Evolutionary conservation across 2,329 filamentous ascomycete species (phyloP).

Genomic region (Aspergillus glaucus): DNA sequence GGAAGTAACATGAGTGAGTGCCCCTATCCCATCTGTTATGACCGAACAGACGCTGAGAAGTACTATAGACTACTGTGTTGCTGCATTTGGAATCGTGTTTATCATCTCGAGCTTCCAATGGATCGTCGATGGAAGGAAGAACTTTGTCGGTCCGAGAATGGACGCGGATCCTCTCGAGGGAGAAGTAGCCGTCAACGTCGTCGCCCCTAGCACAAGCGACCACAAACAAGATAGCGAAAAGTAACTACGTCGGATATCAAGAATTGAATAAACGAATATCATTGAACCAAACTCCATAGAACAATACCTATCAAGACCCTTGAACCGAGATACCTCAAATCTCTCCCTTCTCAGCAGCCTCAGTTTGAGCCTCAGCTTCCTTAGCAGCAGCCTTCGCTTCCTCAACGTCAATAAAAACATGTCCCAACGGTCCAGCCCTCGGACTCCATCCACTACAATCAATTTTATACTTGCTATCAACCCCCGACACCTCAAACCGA

Average conservation of each 20-base stretch:
- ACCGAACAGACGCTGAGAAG: neutral
- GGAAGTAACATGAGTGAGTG: conserved; percentile 61
- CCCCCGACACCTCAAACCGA: too few species aligned
- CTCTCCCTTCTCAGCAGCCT: too few species aligned
- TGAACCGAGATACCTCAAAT: too few species aligned
- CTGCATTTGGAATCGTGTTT: conserved; percentile 53
- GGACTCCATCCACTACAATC: too few species aligned
- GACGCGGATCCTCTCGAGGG: conserved; percentile 34
- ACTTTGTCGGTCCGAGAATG: conserved; percentile 50
- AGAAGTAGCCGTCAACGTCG: conserved; percentile 7
- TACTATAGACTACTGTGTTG: conserved; percentile 38
- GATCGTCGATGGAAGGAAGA: conserved; percentile 56
- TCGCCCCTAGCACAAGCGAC: neutral
- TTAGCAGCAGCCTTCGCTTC: too few species aligned
- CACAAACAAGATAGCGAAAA: neutral
- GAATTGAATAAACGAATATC: conserved; percentile 8
- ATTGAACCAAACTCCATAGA: too few species aligned
- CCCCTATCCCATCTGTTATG: neutral
- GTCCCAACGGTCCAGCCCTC: too few species aligned
- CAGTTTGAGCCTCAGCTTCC: too few species aligned
- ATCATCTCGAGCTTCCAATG: conserved; percentile 54
- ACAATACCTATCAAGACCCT: too few species aligned
- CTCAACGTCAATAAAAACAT: too few species aligned
- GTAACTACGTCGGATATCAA: neutral
- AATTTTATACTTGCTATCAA: too few species aligned